A percentile compares a stretch with the other conserved stretches of the same genome.
phyloP scores from a whole-genome alignment of 2,329 filamentous ascomycete genomes.

The Pseudohalonectria lignicola region DNA sequence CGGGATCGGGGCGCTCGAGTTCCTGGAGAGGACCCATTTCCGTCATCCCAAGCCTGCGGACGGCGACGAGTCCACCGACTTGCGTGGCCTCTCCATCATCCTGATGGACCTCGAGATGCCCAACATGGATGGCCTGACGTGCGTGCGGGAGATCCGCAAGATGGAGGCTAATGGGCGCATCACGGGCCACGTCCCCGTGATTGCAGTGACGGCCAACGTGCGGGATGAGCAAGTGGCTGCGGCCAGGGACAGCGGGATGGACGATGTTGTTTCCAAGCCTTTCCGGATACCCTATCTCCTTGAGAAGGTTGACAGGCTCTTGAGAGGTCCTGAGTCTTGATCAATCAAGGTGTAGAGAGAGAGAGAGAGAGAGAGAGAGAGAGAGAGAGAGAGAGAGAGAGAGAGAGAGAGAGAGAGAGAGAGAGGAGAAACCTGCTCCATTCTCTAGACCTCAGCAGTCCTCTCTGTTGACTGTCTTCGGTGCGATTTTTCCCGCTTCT shows the following conservation, averaged over 20 bases:
- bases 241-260: slow-evolving; percentile 26
- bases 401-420: too few relatives aligned
- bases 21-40: slow-evolving; percentile 22
- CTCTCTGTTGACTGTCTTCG: too few relatives aligned
- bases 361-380: too few relatives aligned
- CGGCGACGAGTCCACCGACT: slow-evolving; percentile 3
- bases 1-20: slow-evolving; percentile 43
- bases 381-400: too few relatives aligned
- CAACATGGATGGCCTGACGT: slow-evolving; percentile 34
- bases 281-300: slow-evolving; percentile 38
- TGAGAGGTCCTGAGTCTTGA: too few relatives aligned
- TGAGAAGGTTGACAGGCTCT: slow-evolving; percentile 2
- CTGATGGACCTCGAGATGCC: slow-evolving; percentile 39
- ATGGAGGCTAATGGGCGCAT: slow-evolving; percentile 22
- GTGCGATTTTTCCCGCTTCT: too few relatives aligned
- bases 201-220: slow-evolving; percentile 35
- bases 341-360: too few relatives aligned
- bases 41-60: slow-evolving; percentile 3
- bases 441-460: too few relatives aligned
- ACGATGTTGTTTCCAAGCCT: slow-evolving; percentile 47
- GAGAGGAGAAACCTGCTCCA: too few relatives aligned
- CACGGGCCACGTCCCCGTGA: slow-evolving; percentile 25
- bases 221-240: slow-evolving; percentile 25
- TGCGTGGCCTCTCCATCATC: slow-evolving; percentile 22
- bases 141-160: slow-evolving; percentile 25